Percentiles rank a stretch among this genome's conserved stretches.
Conservation (phyloP, 2,329 filamentous ascomycete species). For the Ophiostoma sp. region DNA sequence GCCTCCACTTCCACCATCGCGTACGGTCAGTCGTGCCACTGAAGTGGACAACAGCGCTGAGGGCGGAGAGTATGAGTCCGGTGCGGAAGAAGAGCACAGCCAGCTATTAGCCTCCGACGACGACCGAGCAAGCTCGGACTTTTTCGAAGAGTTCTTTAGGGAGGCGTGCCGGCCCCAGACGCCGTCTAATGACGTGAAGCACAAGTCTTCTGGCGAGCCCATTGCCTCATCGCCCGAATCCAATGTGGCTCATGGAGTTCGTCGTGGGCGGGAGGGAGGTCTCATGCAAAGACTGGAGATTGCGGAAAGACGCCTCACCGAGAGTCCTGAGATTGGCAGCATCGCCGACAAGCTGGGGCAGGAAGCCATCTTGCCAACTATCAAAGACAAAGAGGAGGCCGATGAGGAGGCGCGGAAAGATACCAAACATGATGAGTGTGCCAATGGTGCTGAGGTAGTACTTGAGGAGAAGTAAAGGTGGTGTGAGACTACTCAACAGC, state of each 20-base stretch:
- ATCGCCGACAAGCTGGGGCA: not conserved
- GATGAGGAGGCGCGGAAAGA: not conserved
- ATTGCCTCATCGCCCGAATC: constrained; percentile 25
- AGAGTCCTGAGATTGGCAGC: not conserved
- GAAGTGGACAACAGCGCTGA: not conserved
- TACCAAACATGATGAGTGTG: not conserved
- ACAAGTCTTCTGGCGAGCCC: not conserved
- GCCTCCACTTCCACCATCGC: constrained; percentile 21
- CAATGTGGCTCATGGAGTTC: constrained; percentile 1
- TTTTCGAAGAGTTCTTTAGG: constrained; percentile 3
- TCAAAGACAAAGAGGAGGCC: not conserved
- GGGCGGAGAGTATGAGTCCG: not conserved
- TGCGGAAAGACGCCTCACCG: not conserved
- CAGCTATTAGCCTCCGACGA: not conserved
- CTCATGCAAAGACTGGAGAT: not conserved
- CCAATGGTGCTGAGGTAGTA: not conserved
- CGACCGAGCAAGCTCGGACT: not conserved
- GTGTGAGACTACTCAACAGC: no score
- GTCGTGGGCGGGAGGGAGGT: not conserved
- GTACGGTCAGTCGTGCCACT: not conserved
- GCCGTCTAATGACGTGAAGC: not conserved
- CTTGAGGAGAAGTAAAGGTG: not conserved
- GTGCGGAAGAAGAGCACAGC: not conserved
- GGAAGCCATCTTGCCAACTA: not conserved
- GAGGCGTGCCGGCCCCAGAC: constrained; percentile 6